Conservation (phyloP, 495 filamentous ascomycete species). For the Aspergillus olivimuriae region DNA sequence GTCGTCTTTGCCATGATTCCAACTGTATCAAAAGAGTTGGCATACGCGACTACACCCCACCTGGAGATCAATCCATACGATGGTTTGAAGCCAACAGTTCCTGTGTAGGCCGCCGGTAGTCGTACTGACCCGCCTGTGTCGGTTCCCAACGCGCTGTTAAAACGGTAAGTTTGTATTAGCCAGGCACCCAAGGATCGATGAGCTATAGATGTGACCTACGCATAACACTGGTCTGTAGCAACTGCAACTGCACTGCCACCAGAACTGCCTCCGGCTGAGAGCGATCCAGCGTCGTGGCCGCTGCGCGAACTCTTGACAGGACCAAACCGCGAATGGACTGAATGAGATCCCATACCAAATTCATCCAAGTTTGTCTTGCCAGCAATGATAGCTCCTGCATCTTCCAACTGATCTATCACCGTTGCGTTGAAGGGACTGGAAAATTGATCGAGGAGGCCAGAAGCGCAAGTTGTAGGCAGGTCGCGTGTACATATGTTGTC, state of each 20-base stretch:
- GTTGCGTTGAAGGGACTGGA: slow-evolving; percentile 78
- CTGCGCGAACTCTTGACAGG: slow-evolving; percentile 46
- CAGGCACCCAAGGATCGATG: slow-evolving; percentile 1
- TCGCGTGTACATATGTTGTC: slow-evolving; percentile 79
- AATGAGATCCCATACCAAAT: slow-evolving; percentile 97
- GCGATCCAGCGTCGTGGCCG: slow-evolving; percentile 18
- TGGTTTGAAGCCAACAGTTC: slow-evolving; percentile 86
- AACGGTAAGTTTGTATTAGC: neutral
- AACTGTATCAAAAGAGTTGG: slow-evolving; percentile 92
- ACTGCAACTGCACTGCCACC: slow-evolving; percentile 91
- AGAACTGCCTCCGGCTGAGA: slow-evolving; percentile 85
- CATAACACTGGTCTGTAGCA: slow-evolving; percentile 59
- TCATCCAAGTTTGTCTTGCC: slow-evolving; percentile 94
- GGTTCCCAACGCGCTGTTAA: slow-evolving; percentile 74
- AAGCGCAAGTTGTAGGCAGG: slow-evolving; percentile 74
- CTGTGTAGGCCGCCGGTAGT: slow-evolving; percentile 86
- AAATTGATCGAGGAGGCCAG: slow-evolving; percentile 63
- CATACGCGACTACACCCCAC: slow-evolving; percentile 90
- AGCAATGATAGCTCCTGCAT: slow-evolving; percentile 57
- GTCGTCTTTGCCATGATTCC: slow-evolving; percentile 62
- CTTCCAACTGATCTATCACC: slow-evolving; percentile 61
- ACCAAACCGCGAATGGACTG: slow-evolving; percentile 66
- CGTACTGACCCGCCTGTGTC: slow-evolving; percentile 93
- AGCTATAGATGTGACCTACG: slow-evolving; percentile 33
- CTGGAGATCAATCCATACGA: slow-evolving; percentile 80